These are phyloP conservation scores for Trichoderma oligosporum DNA, from an alignment of 2,329 filamentous ascomycete species.

Conservation along the genomic window DNA sequence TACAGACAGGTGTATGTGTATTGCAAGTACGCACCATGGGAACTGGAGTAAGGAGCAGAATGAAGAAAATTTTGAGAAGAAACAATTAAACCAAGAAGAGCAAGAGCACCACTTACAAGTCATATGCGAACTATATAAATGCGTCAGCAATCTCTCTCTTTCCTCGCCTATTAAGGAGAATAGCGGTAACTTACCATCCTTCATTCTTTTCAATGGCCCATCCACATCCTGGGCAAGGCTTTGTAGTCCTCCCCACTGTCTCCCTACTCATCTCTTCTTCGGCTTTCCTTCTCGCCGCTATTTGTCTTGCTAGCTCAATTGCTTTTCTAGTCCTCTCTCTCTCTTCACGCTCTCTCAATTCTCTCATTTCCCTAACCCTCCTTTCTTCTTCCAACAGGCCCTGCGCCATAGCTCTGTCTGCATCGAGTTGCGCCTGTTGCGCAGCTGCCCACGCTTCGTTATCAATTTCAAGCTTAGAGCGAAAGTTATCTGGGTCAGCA, in stretches of 20 bases:
- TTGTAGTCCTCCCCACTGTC: conserved; percentile 33
- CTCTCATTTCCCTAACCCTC: conserved; percentile 26
- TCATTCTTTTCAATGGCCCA: conserved; percentile 39
- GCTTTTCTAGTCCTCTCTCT: conserved; percentile 28
- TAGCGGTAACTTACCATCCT: conserved; percentile 37
- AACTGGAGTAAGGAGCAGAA: neutral
- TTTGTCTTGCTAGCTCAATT: conserved; percentile 28
- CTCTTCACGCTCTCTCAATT: conserved; percentile 26
- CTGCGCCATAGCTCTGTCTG: conserved; percentile 37
- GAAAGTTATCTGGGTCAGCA: conserved; percentile 38
- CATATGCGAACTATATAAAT: conserved; percentile 36
- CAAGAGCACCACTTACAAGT: conserved; percentile 36
- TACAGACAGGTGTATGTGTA: neutral
- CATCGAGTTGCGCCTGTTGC: conserved; percentile 46
- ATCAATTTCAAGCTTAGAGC: conserved; percentile 35
- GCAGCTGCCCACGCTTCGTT: conserved; percentile 37
- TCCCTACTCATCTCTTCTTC: conserved; percentile 35
- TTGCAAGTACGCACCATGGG: conserved; percentile 15
- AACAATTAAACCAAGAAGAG: neutral
- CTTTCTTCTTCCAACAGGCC: conserved; percentile 33
- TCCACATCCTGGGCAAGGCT: conserved; percentile 38
- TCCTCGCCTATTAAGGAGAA: neutral
- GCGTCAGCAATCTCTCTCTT: conserved; percentile 23
- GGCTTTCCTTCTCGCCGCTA: conserved; percentile 28
- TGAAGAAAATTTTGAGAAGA: neutral